phyloP scores from a whole-genome alignment of 805 yeast genomes.

The Komagataella pastoris region DNA sequence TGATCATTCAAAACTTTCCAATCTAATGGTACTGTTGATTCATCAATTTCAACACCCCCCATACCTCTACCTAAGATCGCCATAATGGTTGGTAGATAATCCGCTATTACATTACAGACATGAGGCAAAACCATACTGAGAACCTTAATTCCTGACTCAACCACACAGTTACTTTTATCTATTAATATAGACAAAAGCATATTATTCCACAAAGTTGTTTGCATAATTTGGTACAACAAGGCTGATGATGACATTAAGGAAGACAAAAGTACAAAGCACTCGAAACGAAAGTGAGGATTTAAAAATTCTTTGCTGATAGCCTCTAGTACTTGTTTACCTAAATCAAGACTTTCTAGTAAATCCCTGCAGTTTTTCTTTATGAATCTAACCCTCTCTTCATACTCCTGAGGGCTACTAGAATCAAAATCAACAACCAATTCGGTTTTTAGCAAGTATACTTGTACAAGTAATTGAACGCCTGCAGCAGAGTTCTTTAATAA shows the following conservation, averaged over 20 bases:
- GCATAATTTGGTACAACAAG: slow-evolving; percentile 15
- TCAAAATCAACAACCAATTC: background rate
- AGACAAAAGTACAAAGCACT: slow-evolving; percentile 23
- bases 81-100: background rate
- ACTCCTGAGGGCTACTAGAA: slow-evolving; percentile 15
- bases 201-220: slow-evolving; percentile 22
- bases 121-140: slow-evolving; percentile 22
- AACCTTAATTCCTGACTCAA: slow-evolving; percentile 18
- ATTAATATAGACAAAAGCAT: slow-evolving; percentile 22
- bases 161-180: slow-evolving; percentile 27
- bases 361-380: slow-evolving; percentile 27
- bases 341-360: slow-evolving; percentile 29
- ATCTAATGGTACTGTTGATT: background rate
- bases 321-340: slow-evolving; percentile 22
- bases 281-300: slow-evolving; percentile 21
- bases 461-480: background rate
- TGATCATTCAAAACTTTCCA: slow-evolving; percentile 12
- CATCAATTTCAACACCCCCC: background rate
- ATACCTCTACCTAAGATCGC: background rate
- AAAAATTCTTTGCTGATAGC: slow-evolving; percentile 22
- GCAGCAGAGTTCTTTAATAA: background rate
- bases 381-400: slow-evolving; percentile 36
- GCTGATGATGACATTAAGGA: slow-evolving; percentile 13
- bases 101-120: background rate
- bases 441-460: too few relatives aligned